Evolutionary conservation across 768 basidiomycete genomes (phyloP), one percentile per base, ranked within the genome.

Genomic region (Podaxis sp.): DNA sequence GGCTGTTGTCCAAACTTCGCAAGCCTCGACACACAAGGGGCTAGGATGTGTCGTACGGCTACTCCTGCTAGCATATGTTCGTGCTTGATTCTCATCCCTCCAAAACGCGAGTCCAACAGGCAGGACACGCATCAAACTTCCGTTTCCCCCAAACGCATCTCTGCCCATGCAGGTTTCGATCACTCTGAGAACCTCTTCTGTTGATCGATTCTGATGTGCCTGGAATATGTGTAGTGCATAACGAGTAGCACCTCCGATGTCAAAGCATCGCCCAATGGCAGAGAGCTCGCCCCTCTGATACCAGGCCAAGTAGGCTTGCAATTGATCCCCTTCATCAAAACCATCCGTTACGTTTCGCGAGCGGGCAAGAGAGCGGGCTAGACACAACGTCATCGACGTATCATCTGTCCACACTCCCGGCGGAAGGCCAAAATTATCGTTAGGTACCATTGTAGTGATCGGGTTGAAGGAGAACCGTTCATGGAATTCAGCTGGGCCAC

Each of bases 361-460:
- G 9, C 24, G 49, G 12, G 59, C 38, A 46, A 82, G 65, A 9
- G 80, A 80, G 4, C 72, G 70, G 6, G 79, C 79, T 12, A 83
- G 73, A 59, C 78, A 80, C 3, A 83, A 75, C 22, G 75, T 75
- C 79, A 80, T 81, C 39, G 77, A 79, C 1, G 80, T 82, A 64
- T 82, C 80, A 68, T 82, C 81, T 9, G 81, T 81, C 80, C 80
- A 83, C 24, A 77, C 73, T 2, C 81, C 80, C 2, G 75, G 65
- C 0, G 70, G 70, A 12, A 78, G 69, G 22, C 52, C 53, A 64
- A 81, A 81, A 49, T 73, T 79, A 0, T 67, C 46, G 66, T 81
- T 82, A 15, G 75, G 75, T 4, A 64, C 64, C 79, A 80, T 81
- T 17, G 69, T 61, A 5, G 69, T 68, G 54, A 80, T 61, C 49